These are phyloP conservation scores for Pestalotiopsis fici DNA, from an alignment of 2,329 filamentous ascomycete species.

Conservation along the genomic window DNA sequence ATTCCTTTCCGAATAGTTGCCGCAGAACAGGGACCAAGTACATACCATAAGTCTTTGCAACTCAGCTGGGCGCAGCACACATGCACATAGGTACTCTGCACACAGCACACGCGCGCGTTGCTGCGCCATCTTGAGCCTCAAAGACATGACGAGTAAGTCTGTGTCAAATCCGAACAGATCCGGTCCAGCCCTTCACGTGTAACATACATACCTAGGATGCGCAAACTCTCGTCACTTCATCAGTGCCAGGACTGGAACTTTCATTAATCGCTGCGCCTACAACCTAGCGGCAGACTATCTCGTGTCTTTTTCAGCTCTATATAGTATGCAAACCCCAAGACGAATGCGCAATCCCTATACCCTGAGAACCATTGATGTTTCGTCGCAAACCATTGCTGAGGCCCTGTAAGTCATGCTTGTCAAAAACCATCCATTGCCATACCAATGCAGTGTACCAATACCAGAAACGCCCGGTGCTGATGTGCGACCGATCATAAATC, in stretches of 20 bases:
- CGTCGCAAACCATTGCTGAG: not conserved
- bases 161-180: not conserved
- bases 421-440: not conserved
- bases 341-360: not conserved
- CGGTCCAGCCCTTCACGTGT: not conserved
- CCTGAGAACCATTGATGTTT: not conserved
- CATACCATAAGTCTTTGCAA: not conserved
- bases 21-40: not conserved
- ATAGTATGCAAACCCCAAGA: too few relatives aligned
- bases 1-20: not conserved
- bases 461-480: not conserved
- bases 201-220: not conserved
- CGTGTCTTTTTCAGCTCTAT: too few relatives aligned
- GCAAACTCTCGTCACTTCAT: not conserved
- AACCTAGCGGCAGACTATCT: too few relatives aligned
- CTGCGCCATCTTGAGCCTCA: not conserved
- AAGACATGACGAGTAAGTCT: not conserved
- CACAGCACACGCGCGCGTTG: not conserved
- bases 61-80: not conserved
- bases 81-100: not conserved
- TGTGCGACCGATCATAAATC: conserved; percentile 1
- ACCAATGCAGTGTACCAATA: not conserved
- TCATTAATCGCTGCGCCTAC: too few relatives aligned
- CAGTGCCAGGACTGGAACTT: not conserved
- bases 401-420: not conserved